phyloP scores from a whole-genome alignment of 2,329 filamentous ascomycete genomes.

The Davidsoniella eucalypti region DNA sequence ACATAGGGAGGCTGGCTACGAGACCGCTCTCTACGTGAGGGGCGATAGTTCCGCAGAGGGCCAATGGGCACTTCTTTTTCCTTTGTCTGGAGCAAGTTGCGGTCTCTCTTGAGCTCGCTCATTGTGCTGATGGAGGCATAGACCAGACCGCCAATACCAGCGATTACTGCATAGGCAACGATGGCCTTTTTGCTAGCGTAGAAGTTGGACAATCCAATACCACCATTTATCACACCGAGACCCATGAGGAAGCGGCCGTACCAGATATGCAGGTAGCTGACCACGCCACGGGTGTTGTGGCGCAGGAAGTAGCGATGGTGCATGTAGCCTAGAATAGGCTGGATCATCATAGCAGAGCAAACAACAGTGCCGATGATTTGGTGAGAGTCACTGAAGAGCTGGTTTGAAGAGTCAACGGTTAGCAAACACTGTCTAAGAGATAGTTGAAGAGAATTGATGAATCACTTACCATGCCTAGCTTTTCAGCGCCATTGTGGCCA shows the following conservation, averaged over 20 bases:
- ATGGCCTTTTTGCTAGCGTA: conserved; percentile 24
- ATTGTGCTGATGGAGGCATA: conserved; percentile 6
- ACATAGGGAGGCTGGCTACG: neutral
- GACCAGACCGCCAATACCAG: conserved; percentile 29
- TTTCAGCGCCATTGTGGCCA: conserved; percentile 32
- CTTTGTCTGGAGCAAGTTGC: neutral
- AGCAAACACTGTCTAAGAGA: neutral
- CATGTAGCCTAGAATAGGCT: conserved; percentile 39
- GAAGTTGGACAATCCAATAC: conserved; percentile 39
- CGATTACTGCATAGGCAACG: conserved; percentile 39
- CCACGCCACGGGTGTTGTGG: conserved; percentile 28
- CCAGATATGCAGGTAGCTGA: conserved; percentile 46
- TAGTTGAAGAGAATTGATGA: conserved; percentile 6
- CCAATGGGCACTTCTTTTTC: conserved; percentile 5
- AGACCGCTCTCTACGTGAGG: neutral
- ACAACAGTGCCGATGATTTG: conserved; percentile 40
- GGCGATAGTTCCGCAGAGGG: conserved; percentile 1
- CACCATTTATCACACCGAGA: conserved; percentile 46
- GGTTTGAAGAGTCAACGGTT: neutral
- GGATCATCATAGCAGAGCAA: conserved; percentile 35
- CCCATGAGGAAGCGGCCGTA: conserved; percentile 41
- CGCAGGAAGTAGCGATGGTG: conserved; percentile 40
- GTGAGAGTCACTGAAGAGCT: conserved; percentile 33
- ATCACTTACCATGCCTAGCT: conserved; percentile 26
- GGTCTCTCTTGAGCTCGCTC: conserved; percentile 10